Percentiles rank a stretch among this genome's conserved stretches.
These are phyloP conservation scores for Fomitopsis betulina DNA, from an alignment of 1,284 basidiomycete species.

Conservation along the genomic window DNA sequence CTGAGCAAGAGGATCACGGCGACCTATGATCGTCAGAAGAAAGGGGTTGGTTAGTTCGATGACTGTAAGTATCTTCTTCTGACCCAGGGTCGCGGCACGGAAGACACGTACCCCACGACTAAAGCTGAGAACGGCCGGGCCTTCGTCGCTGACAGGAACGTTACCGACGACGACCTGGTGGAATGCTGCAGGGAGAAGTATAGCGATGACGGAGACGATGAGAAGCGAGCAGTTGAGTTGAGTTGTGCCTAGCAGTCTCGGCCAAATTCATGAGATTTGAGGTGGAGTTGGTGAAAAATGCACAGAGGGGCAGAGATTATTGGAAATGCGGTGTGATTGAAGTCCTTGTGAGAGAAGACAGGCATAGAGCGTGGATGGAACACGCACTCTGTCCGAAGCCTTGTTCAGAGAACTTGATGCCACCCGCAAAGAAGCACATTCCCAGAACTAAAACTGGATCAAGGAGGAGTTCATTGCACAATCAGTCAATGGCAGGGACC, in stretches of 20 bases:
- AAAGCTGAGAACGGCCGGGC: conserved; percentile 59
- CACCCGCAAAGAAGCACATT: conserved; percentile 77
- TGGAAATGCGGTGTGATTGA: not conserved
- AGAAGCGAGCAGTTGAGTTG: conserved; percentile 81
- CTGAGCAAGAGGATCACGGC: conserved; percentile 79
- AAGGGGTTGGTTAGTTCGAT: conserved; percentile 4
- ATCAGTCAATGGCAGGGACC: not conserved
- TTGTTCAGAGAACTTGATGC: conserved; percentile 64
- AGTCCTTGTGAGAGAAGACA: not conserved
- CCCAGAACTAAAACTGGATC: conserved; percentile 72
- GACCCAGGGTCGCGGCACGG: conserved; percentile 7
- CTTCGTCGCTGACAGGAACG: conserved; percentile 28
- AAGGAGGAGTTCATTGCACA: not conserved
- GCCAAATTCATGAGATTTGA: not conserved
- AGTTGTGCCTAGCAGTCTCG: conserved; percentile 45
- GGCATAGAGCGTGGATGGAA: not conserved
- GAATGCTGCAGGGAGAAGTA: conserved; percentile 71
- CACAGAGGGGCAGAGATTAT: not conserved
- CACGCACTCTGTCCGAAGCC: conserved; percentile 65
- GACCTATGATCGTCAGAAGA: conserved; percentile 36
- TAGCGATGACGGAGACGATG: conserved; percentile 75
- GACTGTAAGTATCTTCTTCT: no score
- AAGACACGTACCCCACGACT: conserved; percentile 66
- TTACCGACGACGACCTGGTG: conserved; percentile 30
- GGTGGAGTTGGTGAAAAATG: not conserved